Conservation (phyloP, 2,329 filamentous ascomycete species). For the Colletotrichum godetiae region DNA sequence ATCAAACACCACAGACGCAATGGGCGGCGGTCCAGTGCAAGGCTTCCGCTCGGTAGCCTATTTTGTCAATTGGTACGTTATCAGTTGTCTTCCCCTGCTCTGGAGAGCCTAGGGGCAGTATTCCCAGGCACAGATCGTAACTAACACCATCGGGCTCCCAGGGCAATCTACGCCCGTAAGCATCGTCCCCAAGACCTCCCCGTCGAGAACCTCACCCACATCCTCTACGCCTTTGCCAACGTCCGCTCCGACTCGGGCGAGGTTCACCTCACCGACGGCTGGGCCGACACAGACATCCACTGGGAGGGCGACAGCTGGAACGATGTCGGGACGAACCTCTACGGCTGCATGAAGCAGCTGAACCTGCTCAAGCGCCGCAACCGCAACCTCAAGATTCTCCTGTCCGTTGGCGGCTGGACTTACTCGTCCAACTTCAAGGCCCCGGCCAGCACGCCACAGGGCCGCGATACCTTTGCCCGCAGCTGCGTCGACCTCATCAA, state of each 20-base stretch:
- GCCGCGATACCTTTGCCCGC: slow-evolving; percentile 78
- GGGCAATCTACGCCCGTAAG: slow-evolving; percentile 88
- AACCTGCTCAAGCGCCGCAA: slow-evolving; percentile 85
- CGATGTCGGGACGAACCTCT: slow-evolving; percentile 81
- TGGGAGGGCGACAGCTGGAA: slow-evolving; percentile 78
- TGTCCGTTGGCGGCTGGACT: slow-evolving; percentile 94
- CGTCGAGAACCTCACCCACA: slow-evolving; percentile 83
- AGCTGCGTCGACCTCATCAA: slow-evolving; percentile 81
- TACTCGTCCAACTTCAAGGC: slow-evolving; percentile 86
- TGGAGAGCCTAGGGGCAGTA: too few species aligned
- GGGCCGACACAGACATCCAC: slow-evolving; percentile 80
- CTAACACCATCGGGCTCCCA: slow-evolving; percentile 34
- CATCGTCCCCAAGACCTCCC: slow-evolving; percentile 89
- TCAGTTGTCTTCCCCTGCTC: background rate
- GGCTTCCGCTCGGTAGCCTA: slow-evolving; percentile 77
- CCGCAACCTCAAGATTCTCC: slow-evolving; percentile 84
- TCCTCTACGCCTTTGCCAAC: slow-evolving; percentile 93
- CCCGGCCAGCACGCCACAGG: slow-evolving; percentile 77
- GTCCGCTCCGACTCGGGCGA: slow-evolving; percentile 82
- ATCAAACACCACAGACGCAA: slow-evolving; percentile 38
- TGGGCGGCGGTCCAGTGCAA: slow-evolving; percentile 56
- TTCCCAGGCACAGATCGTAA: too few species aligned
- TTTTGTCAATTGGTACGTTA: slow-evolving; percentile 74
- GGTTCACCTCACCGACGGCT: slow-evolving; percentile 73
- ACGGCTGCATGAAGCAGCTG: slow-evolving; percentile 90